Evolutionary conservation across 352 stramenopile species (phyloP), one percentile per base, ranked within the genome.

Genomic region (Thalassiosira mediterranea): DNA sequence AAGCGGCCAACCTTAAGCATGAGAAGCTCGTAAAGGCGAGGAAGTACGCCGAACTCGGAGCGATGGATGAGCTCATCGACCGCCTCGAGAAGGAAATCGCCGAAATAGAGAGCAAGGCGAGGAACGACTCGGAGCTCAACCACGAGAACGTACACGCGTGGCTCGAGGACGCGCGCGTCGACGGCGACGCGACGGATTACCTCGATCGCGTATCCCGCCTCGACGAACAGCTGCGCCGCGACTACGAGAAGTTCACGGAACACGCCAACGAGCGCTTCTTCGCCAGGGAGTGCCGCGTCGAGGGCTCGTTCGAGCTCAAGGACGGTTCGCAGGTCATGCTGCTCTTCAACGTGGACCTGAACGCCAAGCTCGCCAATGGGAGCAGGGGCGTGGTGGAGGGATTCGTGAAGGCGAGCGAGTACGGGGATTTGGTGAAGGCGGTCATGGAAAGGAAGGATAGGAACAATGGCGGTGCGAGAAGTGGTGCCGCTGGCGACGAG

Each of bases 291-390:
- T 83, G 68, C 38, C 38, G 61, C 10, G 69, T 80, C n/a, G 19
- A 19, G 32, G 1, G 72, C 17, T 21, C 61, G 0, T 69, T 77
- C 37, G 48, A 72, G 42, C 23, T 83, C 17, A 84, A 84, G 57
- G 53, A 80, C 17, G 77, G 85, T 15, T 82, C 83, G n/a, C 88
- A 96, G 34, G 96, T 98, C 11, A 95, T 98, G 86, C 80, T 98
- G 15, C 92, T 97, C 44, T 97, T 96, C 84, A 98, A 97, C 29
- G 81, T 98, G 21, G 67, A 88, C 0, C 72, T 86, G 4, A 31
- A 1, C 25, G 21, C 23, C 21, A 72, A 73, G 34, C 86, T 98
- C 38, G 94, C 97, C 3, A 98, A 98, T 78, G 95, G 96, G n/a
- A 95, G 90, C 5, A 92, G 95, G 28, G 95, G 95, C 11, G 86